These are phyloP conservation scores for Talaromyces albobiverticillius DNA, from an alignment of 2,329 filamentous ascomycete species.

Conservation along the genomic window DNA sequence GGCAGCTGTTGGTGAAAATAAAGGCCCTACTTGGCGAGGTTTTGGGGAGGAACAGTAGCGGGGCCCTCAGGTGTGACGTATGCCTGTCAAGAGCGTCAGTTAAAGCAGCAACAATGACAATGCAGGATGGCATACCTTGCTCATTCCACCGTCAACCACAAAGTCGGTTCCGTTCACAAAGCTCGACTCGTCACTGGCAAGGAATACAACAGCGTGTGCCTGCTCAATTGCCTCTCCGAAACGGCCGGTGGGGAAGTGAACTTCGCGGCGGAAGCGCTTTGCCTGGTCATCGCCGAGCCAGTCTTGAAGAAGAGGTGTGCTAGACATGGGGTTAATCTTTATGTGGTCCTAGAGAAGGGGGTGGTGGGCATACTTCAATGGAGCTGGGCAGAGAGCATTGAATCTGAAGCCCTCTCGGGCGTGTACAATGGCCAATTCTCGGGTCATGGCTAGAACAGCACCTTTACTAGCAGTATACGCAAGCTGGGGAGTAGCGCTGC, in stretches of 20 bases:
- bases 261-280: constrained; percentile 78
- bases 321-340: constrained; percentile 25
- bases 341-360: neutral
- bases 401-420: constrained; percentile 86
- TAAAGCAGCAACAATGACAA: neutral
- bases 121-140: constrained; percentile 54
- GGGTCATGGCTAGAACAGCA: constrained; percentile 83
- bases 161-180: constrained; percentile 64
- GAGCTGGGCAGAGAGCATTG: constrained; percentile 86
- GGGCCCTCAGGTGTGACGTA: constrained; percentile 67
- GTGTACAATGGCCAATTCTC: constrained; percentile 88
- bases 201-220: constrained; percentile 49
- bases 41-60: constrained; percentile 52
- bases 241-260: constrained; percentile 83
- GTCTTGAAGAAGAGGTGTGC: constrained; percentile 84
- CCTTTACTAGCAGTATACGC: constrained; percentile 95
- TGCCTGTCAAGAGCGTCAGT: constrained; percentile 45
- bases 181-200: constrained; percentile 19
- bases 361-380: constrained; percentile 63
- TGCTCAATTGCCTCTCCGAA: constrained; percentile 95
- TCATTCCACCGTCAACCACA: constrained; percentile 94
- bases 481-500: constrained; percentile 81
- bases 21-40: constrained; percentile 38
- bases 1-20: too few relatives aligned
- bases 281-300: constrained; percentile 84